Evolutionary conservation across 2,329 filamentous ascomycete species (phyloP).

Genomic region (Fusarium sp.): DNA sequence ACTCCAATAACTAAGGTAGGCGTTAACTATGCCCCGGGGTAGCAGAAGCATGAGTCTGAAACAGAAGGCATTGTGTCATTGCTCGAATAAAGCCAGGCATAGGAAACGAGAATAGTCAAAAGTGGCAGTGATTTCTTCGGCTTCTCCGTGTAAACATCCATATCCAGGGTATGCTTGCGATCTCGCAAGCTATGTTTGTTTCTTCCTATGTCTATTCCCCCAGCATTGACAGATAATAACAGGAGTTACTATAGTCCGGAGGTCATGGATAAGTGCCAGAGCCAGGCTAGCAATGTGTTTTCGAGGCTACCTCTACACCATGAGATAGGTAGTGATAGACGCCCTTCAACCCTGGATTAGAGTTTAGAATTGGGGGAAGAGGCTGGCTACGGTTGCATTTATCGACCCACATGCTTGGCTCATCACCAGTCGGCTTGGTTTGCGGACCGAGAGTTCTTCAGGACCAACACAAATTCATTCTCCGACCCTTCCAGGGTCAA

Average conservation of each 20-base stretch:
- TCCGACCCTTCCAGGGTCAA: constrained; percentile 26
- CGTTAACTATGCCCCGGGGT: not conserved
- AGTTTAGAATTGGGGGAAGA: constrained; percentile 28
- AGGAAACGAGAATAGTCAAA: not conserved
- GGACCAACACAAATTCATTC: constrained; percentile 23
- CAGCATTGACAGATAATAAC: not conserved
- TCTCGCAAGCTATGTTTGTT: not conserved
- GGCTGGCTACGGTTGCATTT: constrained; percentile 27
- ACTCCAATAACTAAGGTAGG: not conserved
- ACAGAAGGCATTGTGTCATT: constrained; percentile 1
- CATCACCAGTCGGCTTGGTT: constrained; percentile 24
- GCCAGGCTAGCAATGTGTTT: not conserved
- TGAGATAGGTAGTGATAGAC: constrained; percentile 20
- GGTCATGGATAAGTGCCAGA: constrained; percentile 11
- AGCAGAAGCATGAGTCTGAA: not conserved
- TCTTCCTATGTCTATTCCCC: not conserved
- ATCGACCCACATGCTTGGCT: constrained; percentile 17
- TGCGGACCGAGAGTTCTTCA: constrained; percentile 21
- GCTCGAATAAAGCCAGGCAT: not conserved
- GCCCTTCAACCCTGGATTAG: constrained; percentile 21
- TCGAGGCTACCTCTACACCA: constrained; percentile 10
- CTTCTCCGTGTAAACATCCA: not conserved
- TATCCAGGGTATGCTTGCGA: constrained; percentile 4
- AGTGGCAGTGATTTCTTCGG: not conserved
- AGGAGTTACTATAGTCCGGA: not conserved